Conservation (phyloP, 306 rosid genomes). For the Quercus variabilis region DNA sequence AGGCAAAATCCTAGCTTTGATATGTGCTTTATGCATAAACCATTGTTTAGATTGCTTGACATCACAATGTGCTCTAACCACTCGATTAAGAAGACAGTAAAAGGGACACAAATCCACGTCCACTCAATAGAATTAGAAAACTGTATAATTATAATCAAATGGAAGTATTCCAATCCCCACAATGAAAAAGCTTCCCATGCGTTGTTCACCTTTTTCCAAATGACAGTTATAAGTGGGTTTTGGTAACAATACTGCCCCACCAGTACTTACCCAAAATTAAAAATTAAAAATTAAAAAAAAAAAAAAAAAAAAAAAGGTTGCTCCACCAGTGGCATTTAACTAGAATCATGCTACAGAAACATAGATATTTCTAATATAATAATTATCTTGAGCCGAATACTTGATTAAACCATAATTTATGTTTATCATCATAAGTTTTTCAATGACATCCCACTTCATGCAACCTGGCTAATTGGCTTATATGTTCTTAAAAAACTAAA, state of each 20-base stretch:
- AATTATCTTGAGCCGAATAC: neutral
- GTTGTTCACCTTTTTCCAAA: neutral
- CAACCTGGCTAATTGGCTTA: neutral
- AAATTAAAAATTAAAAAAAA: too few relatives aligned
- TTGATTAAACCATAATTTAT: neutral
- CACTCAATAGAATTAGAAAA: neutral
- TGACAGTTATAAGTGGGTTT: neutral
- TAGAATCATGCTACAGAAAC: neutral
- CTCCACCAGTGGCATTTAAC: neutral
- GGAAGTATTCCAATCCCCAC: slow-evolving; percentile 27
- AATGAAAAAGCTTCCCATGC: slow-evolving; percentile 11
- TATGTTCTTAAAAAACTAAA: neutral
- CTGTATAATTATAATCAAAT: neutral
- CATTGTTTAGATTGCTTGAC: neutral
- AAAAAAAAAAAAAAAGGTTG: neutral
- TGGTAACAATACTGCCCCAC: neutral
- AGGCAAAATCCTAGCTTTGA: neutral
- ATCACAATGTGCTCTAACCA: neutral
- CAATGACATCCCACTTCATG: neutral
- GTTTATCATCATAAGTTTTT: neutral
- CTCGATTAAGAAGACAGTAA: neutral
- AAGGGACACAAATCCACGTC: neutral
- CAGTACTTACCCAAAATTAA: too few relatives aligned
- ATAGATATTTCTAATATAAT: neutral
- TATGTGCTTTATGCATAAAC: neutral